Conservation (phyloP, 495 filamentous ascomycete genomes). For the Parachaetomium inaequale region DNA sequence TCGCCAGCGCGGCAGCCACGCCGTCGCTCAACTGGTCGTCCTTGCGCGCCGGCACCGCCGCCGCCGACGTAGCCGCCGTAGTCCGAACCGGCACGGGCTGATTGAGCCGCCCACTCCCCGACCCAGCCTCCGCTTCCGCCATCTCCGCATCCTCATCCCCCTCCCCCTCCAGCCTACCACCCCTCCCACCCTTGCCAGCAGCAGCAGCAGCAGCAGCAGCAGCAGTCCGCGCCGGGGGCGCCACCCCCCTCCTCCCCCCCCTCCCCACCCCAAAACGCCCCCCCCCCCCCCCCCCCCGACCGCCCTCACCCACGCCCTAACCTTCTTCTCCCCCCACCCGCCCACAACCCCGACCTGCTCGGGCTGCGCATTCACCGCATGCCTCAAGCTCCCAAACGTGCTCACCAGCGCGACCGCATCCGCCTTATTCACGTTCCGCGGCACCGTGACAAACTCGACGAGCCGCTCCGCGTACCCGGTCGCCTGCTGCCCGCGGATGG, state of each 20-base stretch:
- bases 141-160: conserved; percentile 47
- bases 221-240: neutral
- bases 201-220: neutral
- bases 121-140: conserved; percentile 33
- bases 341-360: conserved; percentile 78
- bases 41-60: conserved; percentile 2
- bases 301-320: conserved; percentile 72
- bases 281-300: conserved; percentile 75
- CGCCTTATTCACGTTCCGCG: conserved; percentile 87
- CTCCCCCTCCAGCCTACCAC: conserved; percentile 20
- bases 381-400: conserved; percentile 80
- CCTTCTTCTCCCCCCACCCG: conserved; percentile 96
- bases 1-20: conserved; percentile 52
- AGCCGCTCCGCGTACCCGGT: conserved; percentile 80
- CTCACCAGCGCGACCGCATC: conserved; percentile 84
- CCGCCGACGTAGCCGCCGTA: conserved; percentile 13
- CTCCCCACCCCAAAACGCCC: conserved; percentile 78
- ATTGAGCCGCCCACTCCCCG: conserved; percentile 11
- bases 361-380: conserved; percentile 79
- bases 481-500: conserved; percentile 78
- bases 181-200: neutral
- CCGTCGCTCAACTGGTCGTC: conserved; percentile 49
- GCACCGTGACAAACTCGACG: conserved; percentile 89
- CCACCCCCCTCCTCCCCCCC: conserved; percentile 48
- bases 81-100: neutral